phyloP scores from a whole-genome alignment of 805 yeast genomes.

The Yarrowia bubula region DNA sequence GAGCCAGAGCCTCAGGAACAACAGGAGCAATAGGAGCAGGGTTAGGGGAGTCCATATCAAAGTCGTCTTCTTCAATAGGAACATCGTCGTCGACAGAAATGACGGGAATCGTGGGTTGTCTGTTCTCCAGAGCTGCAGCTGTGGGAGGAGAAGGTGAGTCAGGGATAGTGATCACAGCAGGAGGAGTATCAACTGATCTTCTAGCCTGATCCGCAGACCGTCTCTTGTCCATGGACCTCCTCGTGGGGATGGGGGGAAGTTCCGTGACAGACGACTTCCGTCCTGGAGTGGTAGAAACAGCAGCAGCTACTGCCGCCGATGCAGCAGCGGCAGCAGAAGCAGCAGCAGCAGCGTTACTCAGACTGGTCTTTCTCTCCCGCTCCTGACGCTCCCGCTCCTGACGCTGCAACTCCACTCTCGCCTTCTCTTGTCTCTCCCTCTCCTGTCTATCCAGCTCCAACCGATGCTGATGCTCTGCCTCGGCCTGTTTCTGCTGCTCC shows the following conservation, averaged over 20 bases:
- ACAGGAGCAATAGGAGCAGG: neutral
- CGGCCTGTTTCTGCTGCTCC: conserved; percentile 3
- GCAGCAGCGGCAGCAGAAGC: conserved; percentile 14
- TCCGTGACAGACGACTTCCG: neutral
- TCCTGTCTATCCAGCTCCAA: conserved; percentile 7
- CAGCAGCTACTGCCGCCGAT: conserved; percentile 6
- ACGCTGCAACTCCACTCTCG: neutral
- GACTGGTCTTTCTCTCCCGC: neutral
- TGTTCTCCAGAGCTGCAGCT: conserved; percentile 13
- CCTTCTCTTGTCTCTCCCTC: conserved; percentile 7
- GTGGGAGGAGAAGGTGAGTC: conserved; percentile 17
- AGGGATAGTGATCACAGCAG: neutral
- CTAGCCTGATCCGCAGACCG: too few species aligned
- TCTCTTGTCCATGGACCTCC: neutral
- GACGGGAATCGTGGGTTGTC: conserved; percentile 14
- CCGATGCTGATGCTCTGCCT: conserved; percentile 2
- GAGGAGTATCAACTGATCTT: neutral
- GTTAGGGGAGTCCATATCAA: neutral
- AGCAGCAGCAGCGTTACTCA: neutral
- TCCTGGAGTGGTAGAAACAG: neutral
- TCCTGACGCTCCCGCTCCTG: conserved; percentile 15
- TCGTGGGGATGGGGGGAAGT: neutral
- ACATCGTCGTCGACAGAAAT: conserved; percentile 19
- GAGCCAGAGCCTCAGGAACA: conserved; percentile 1
- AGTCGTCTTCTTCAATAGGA: neutral